Evolutionary conservation across 345 rosid species (phyloP).

Genomic region (Hirschfeldia incana): DNA sequence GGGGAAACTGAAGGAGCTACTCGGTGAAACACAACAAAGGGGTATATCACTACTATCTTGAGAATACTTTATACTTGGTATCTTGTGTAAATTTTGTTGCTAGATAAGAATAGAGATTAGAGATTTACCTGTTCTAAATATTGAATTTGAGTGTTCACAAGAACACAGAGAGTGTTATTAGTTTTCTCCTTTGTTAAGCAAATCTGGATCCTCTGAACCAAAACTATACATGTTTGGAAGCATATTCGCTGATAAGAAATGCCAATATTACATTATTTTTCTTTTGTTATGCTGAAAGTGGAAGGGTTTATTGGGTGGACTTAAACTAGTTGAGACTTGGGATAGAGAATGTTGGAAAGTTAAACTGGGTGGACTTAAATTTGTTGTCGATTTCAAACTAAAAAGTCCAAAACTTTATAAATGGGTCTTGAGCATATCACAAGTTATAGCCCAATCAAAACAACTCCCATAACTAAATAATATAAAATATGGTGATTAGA

Average conservation of each 20-base stretch:
- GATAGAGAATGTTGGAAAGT: background rate
- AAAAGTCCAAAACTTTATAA: background rate
- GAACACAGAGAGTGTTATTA: background rate
- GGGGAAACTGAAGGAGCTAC: background rate
- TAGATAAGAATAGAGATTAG: background rate
- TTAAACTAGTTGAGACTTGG: background rate
- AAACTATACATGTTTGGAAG: slow-evolving; percentile 14
- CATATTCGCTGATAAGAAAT: background rate
- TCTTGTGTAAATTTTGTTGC: background rate
- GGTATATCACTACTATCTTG: background rate
- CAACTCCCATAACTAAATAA: background rate
- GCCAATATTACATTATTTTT: background rate
- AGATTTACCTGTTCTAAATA: background rate
- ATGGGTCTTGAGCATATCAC: slow-evolving; percentile 7
- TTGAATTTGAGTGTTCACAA: slow-evolving; percentile 3
- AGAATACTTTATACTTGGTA: background rate
- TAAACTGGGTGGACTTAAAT: too few relatives aligned
- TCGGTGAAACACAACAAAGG: background rate
- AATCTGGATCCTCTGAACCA: slow-evolving; percentile 4
- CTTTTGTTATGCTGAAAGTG: background rate
- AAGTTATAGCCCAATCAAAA: slow-evolving; percentile 3
- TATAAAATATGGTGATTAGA: background rate
- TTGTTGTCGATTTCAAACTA: too few relatives aligned
- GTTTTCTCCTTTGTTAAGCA: slow-evolving; percentile 1
- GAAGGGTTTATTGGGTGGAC: background rate